phyloP scores from a whole-genome alignment of 306 rosid species.

The Abrus pulchellus region DNA sequence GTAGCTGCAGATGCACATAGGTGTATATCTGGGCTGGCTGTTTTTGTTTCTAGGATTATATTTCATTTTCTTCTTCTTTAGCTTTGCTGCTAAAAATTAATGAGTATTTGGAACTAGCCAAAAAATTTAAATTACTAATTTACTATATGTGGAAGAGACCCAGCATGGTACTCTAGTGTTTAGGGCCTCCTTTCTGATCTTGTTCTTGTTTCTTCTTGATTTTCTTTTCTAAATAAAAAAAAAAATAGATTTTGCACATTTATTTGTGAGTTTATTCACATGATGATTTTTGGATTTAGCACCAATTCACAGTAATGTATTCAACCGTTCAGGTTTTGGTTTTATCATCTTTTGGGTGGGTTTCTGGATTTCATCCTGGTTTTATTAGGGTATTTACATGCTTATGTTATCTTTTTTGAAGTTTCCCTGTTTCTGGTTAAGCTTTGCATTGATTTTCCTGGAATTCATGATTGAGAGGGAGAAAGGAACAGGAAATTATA shows the following conservation, averaged over 20 bases:
- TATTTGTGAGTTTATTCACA: neutral
- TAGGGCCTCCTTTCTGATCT: conserved; percentile 22
- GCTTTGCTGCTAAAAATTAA: neutral
- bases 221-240: neutral
- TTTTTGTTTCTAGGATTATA: neutral
- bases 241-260: neutral
- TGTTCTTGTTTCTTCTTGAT: neutral
- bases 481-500: neutral
- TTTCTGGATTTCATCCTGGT: conserved; percentile 26
- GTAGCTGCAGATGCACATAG: neutral
- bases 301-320: no score
- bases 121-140: neutral
- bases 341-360: neutral
- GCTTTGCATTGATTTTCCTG: neutral
- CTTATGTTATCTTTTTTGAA: neutral
- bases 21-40: neutral
- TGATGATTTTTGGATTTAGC: conserved; percentile 5
- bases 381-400: conserved; percentile 15
- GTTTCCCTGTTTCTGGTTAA: conserved; percentile 21
- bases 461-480: neutral
- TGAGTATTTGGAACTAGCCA: neutral
- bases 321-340: neutral
- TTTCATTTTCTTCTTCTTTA: neutral
- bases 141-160: conserved; percentile 2
- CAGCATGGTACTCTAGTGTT: neutral